Evolutionary conservation across 2,329 filamentous ascomycete genomes (phyloP), one percentile per base, ranked within the genome.

Genomic region (Trichothecium sympodiale): DNA sequence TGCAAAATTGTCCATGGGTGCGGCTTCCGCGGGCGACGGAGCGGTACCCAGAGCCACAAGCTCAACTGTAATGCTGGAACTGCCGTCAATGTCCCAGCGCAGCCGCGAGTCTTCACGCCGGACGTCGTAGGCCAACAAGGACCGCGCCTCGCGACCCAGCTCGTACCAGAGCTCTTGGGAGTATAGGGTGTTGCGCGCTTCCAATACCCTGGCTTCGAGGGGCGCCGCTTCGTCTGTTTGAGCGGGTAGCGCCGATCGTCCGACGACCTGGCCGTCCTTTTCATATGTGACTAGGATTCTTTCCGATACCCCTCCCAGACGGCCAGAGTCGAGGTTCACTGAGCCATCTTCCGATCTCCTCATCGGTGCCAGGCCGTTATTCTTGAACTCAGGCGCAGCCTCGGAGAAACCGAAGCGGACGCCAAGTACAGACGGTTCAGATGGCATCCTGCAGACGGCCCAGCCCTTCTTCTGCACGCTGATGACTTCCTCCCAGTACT

Each of bases 351-450:
- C 72, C 9, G 76, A 74, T 43, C 86, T 75, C 25, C 80, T 71
- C 46, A 98, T 65, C 1, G 85, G 82, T 3, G 85, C 88, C 13
- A 94, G 70, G n/a, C 87, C 87, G 20, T 78, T 80, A 43, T 80
- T 62, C 41, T 67, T 69, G 45, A 79, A 78, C 16, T 74, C 67
- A 5, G 71, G 59, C 1, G 71, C 64, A 17, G 74, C 71, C 63
- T 95, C 89, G 10, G 81, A 71, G 51, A 94, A 94, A 7, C 89
- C 91, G 57, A 89, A 95, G 43, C 83, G 78, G 26, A 96, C 89
- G 15, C 82, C 87, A 34, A 96, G 67, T 0, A 77, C 79, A 46
- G 84, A 76, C 34, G 69, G 68, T 46, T 89, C 79, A 6, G 77
- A 67, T 0, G 86, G 85, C 29, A 91, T 64, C 33, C 82, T 74